A percentile compares a stretch with the other conserved stretches of the same genome.
Evolutionary conservation across 1,139 yeast genomes (phyloP).

Genomic region (Lodderomyces metapsilosis): DNA sequence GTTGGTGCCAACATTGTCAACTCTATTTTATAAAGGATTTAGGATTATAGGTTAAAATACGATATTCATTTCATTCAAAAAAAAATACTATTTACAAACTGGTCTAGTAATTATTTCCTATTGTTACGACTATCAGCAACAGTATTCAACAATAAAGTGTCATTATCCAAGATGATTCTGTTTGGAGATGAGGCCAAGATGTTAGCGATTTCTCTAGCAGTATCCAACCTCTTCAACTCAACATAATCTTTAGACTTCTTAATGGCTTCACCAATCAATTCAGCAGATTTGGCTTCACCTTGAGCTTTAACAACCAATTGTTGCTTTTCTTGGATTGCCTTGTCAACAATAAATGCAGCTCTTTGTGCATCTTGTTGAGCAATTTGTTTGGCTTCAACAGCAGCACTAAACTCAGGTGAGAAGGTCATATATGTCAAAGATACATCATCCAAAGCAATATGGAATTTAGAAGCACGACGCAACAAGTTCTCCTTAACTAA

Average conservation of each 20-base stretch:
- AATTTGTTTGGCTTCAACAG: slow-evolving; percentile 98
- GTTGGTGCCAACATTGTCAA: slow-evolving; percentile 86
- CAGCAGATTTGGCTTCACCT: slow-evolving; percentile 99
- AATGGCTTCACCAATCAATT: slow-evolving; percentile 97
- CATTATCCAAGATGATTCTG: slow-evolving; percentile 87
- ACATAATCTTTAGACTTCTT: slow-evolving; percentile 94
- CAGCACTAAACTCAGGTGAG: slow-evolving; percentile 95
- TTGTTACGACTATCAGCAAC: slow-evolving; percentile 57
- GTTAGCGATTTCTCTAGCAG: slow-evolving; percentile 92
- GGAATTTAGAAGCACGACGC: slow-evolving; percentile 89
- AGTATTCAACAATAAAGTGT: slow-evolving; percentile 86
- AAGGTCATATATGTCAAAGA: slow-evolving; percentile 95
- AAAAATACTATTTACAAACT: slow-evolving; percentile 5
- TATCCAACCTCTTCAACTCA: slow-evolving; percentile 92
- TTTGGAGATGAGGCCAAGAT: slow-evolving; percentile 87
- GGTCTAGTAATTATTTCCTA: slow-evolving; percentile 2
- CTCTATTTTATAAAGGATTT: slow-evolving; percentile 76
- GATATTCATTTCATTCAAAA: neutral
- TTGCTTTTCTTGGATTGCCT: slow-evolving; percentile 96
- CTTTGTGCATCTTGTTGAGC: slow-evolving; percentile 99
- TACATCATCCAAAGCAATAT: slow-evolving; percentile 88
- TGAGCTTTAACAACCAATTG: slow-evolving; percentile 94
- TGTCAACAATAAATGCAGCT: slow-evolving; percentile 95
- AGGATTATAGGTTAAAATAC: too few relatives aligned
- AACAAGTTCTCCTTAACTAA: slow-evolving; percentile 87